Conservation (phyloP, 768 basidiomycete species). For the Mycena amicta region DNA sequence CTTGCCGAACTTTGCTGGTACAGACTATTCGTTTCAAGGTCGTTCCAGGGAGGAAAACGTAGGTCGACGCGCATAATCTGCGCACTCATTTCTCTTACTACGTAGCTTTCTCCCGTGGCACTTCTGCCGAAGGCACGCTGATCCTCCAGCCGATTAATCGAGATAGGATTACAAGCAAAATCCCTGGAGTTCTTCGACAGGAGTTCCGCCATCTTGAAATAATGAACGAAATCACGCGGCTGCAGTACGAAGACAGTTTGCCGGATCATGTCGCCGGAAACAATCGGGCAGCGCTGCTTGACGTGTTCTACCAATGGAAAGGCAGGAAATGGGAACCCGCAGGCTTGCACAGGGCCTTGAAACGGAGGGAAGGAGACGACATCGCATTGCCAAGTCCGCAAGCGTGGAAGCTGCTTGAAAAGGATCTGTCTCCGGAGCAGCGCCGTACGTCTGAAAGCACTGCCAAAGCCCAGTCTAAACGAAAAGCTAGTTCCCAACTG, state of each 20-base stretch:
- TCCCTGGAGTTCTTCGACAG: constrained; percentile 31
- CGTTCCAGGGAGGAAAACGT: constrained; percentile 30
- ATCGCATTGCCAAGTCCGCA: too few relatives aligned
- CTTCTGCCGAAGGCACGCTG: constrained; percentile 24
- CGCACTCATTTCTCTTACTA: constrained; percentile 32
- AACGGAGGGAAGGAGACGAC: too few relatives aligned
- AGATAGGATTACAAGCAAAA: constrained; percentile 27
- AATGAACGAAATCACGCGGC: constrained; percentile 35
- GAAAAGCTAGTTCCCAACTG: too few relatives aligned
- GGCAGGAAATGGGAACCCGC: too few relatives aligned
- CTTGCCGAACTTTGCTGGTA: constrained; percentile 35
- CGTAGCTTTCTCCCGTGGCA: constrained; percentile 32
- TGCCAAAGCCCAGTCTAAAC: too few relatives aligned
- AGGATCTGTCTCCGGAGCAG: too few relatives aligned
- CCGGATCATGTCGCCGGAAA: constrained; percentile 16
- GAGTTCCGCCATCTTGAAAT: constrained; percentile 38
- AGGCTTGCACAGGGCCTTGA: too few relatives aligned
- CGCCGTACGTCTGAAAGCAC: too few relatives aligned
- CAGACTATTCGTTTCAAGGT: constrained; percentile 38
- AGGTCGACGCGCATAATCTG: constrained; percentile 28
- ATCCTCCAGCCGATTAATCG: constrained; percentile 30
- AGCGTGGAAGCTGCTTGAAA: too few relatives aligned
- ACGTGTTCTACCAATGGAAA: constrained; percentile 26
- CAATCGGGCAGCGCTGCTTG: constrained; percentile 23
- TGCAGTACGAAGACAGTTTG: constrained; percentile 25